Evolutionary conservation across 2,329 filamentous ascomycete genomes (phyloP).

Genomic region (Curvularia lunata): DNA sequence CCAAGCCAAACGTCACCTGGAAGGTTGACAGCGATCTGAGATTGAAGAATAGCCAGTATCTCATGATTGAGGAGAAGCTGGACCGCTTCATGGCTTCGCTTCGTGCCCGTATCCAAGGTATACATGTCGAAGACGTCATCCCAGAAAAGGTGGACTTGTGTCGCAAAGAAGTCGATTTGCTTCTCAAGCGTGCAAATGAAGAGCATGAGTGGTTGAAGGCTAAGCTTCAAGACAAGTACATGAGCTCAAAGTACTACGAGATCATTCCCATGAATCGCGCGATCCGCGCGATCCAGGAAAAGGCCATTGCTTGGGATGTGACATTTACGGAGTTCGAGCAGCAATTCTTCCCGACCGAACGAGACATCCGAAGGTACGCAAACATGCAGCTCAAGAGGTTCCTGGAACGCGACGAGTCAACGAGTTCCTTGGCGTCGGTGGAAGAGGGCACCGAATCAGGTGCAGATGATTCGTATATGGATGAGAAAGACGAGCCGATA

Average conservation of each 20-base stretch:
- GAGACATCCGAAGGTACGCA: slow-evolving; percentile 90
- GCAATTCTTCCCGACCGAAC: slow-evolving; percentile 92
- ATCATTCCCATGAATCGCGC: slow-evolving; percentile 91
- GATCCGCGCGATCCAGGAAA: slow-evolving; percentile 88
- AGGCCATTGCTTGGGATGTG: slow-evolving; percentile 90
- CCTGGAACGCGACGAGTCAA: slow-evolving; percentile 81
- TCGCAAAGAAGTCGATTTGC: slow-evolving; percentile 76
- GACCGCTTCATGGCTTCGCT: slow-evolving; percentile 88
- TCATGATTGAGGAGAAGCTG: slow-evolving; percentile 79
- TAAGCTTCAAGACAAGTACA: slow-evolving; percentile 87
- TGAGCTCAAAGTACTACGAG: slow-evolving; percentile 94
- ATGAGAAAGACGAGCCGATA: slow-evolving; percentile 41
- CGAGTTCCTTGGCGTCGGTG: slow-evolving; percentile 72
- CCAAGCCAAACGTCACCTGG: slow-evolving; percentile 89
- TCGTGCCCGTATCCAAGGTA: slow-evolving; percentile 80
- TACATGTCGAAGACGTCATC: slow-evolving; percentile 88
- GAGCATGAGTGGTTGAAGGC: slow-evolving; percentile 77
- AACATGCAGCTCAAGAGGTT: slow-evolving; percentile 95
- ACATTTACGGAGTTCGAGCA: slow-evolving; percentile 89
- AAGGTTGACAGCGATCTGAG: slow-evolving; percentile 94
- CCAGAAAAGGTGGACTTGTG: slow-evolving; percentile 86
- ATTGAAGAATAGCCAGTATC: slow-evolving; percentile 91
- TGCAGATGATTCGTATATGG: slow-evolving; percentile 37
- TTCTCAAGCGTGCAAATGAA: slow-evolving; percentile 80
- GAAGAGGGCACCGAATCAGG: slow-evolving; percentile 67